Percentiles rank a stretch among this genome's conserved stretches.
Evolutionary conservation across 1,284 basidiomycete species (phyloP).

Genomic region (Moesziomyces sp.): DNA sequence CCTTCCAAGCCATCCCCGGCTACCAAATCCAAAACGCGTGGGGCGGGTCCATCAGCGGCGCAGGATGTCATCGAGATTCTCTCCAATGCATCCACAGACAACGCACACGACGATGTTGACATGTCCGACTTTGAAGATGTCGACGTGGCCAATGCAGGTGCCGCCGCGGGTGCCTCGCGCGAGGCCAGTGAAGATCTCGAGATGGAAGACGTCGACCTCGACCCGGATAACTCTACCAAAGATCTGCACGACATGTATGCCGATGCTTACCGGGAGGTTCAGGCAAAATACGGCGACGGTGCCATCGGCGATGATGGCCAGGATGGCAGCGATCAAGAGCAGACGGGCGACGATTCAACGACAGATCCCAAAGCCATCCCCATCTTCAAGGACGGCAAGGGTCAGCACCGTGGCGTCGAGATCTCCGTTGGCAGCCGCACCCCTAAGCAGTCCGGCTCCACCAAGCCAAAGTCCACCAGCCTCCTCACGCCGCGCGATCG

Average conservation of each 20-base stretch:
- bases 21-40: not conserved
- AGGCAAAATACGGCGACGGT: constrained; percentile 27
- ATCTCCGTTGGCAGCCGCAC: constrained; percentile 33
- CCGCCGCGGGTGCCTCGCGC: constrained; percentile 11
- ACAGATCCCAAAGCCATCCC: constrained; percentile 8
- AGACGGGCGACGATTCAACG: constrained; percentile 3
- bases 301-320: constrained; percentile 21
- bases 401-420: constrained; percentile 48
- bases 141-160: constrained; percentile 15
- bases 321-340: constrained; percentile 18
- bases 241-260: constrained; percentile 50
- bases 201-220: constrained; percentile 58
- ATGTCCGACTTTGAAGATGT: constrained; percentile 55
- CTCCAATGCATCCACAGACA: constrained; percentile 26
- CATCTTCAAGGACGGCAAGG: constrained; percentile 61
- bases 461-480: constrained; percentile 45
- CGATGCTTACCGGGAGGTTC: constrained; percentile 46
- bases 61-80: constrained; percentile 30
- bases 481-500: constrained; percentile 63
- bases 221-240: constrained; percentile 21
- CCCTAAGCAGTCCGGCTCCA: constrained; percentile 22
- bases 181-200: constrained; percentile 34
- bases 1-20: constrained; percentile 3
- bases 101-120: constrained; percentile 33
- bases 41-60: constrained; percentile 6